Evolutionary conservation across 2,329 filamentous ascomycete genomes (phyloP), one percentile per base, ranked within the genome.

Genomic region (Hymenotorrendiella dingleyae): DNA sequence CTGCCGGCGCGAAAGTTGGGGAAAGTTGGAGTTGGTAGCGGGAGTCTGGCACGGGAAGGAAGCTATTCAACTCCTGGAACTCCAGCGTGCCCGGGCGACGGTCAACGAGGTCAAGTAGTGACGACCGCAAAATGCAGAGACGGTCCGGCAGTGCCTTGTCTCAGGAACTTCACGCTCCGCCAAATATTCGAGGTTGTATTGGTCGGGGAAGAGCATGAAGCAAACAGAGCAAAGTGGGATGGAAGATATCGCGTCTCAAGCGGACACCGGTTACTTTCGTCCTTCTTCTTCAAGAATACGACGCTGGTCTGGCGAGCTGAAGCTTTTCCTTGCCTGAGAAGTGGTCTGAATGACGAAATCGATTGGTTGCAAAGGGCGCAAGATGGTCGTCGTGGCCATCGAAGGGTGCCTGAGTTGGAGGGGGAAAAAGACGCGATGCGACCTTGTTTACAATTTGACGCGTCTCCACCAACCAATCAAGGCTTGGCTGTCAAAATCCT

Each of bases 381-480:
- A 23, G 11, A 20, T 20, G 9, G 33, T 20, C 9, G 33, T 21
- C 33, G 33, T 14, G 16, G 33, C n/a, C n/a, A n/a, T n/a, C n/a
- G n/a, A n/a, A n/a, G n/a, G n/a, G n/a, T n/a, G n/a, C n/a, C n/a
- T n/a, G n/a, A n/a, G 30, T 34, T 34, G 27, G 28, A 27, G n/a
- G 37, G 14, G 20, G 8, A 33, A 19, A 19, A 10, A n/a, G 6
- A 9, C 12, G 37, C 36, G 21, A 28, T 28, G 37, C 27, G 16
- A 24, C 24, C 23, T 40, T 40, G 37, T 40, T 40, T 40, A 40
- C 37, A 7, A 14, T 19, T 30, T 5, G 27, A 29, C 37, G 37
- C 37, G 37, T 40, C 16, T 10, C 16, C 4, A 10, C n/a, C 28
- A 33, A 19, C 37, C 37, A 40, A 40, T 40, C 27, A 33, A 12